Base-by-base conservation (phyloP, 257 asterid species). In the Plantago elongata region DNA sequence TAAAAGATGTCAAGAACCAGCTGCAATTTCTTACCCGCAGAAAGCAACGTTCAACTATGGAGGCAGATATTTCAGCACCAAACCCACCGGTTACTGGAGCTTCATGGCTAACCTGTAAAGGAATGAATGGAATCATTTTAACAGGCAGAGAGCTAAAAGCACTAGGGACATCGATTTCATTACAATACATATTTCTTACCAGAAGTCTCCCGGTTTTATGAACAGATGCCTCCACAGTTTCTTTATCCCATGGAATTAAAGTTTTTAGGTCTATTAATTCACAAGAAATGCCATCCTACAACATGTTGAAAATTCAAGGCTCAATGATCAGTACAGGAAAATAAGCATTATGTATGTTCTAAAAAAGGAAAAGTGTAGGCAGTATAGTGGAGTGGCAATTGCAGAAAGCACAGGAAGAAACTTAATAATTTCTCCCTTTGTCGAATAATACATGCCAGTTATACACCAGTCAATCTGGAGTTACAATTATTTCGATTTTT, bases 11-110 rank as follows among this genome's bases (percentile, higher is more conserved):
- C 45, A 45, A 34, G 9, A 7, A 47, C 37, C 60, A 62, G 27
- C 27, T 12, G 45, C 11, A 16, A 45, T 29, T 42, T 12, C 74
- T 67, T 78, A 89, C 99, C 87, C 96, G 80, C 70, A 77, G 66
- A 71, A 93, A 93, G 88, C 99, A 93, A 52, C 96, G 96, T 62
- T 93, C 97, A 57, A 85, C 85, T 27, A 93, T 87, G 45, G 97
- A 93, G 47, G 99, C 95, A 69, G 97, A 83, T 15, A 93, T 83
- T 66, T 89, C 99, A 74, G 96, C 99, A 68, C 96, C 99, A 64
- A 93, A 93, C 72, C 99, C 99, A 61, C 97, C 97, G 2, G 97
- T 93, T 64, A 87, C 65, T 60, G 97, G 97, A 76, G 99, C 99
- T 85, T 93, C 99, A 75, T 89, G 97, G 68, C 97, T 93, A 50